A percentile compares a stretch with the other conserved stretches of the same genome.
Conservation (phyloP, 495 filamentous ascomycete genomes). For the Aspergillus bertholletiae region DNA sequence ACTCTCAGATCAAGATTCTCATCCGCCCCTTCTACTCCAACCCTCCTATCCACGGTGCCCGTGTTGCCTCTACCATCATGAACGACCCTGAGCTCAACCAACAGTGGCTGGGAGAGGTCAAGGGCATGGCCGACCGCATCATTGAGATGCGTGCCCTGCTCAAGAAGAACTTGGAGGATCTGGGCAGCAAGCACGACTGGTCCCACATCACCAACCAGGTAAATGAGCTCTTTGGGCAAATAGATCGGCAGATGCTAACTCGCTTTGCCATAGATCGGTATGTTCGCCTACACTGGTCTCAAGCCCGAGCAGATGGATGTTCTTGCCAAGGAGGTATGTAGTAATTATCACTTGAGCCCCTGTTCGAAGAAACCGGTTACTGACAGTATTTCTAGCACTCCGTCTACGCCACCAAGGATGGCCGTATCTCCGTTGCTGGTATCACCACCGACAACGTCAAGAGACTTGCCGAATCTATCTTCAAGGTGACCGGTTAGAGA, state of each 20-base stretch:
- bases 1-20: conserved; percentile 97
- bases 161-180: conserved; percentile 88
- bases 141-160: conserved; percentile 94
- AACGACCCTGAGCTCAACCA: conserved; percentile 81
- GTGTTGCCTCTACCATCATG: conserved; percentile 89
- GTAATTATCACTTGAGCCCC: not conserved
- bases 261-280: conserved; percentile 69
- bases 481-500: conserved; percentile 75
- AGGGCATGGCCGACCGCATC: conserved; percentile 98
- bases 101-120: conserved; percentile 95
- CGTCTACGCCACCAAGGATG: conserved; percentile 96
- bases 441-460: conserved; percentile 92
- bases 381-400: conserved; percentile 63
- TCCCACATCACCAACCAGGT: conserved; percentile 93
- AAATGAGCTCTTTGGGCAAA: conserved; percentile 1
- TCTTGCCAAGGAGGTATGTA: conserved; percentile 78
- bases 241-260: not conserved
- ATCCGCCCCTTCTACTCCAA: conserved; percentile 98
- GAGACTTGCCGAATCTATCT: conserved; percentile 90
- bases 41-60: conserved; percentile 92
- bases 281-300: conserved; percentile 98
- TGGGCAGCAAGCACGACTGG: conserved; percentile 96
- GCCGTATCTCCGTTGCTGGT: conserved; percentile 94
- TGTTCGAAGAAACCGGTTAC: not conserved
- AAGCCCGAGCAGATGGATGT: conserved; percentile 88